Conservation (phyloP, 2,329 filamentous ascomycete species). For the Colletotrichum tropicale region DNA sequence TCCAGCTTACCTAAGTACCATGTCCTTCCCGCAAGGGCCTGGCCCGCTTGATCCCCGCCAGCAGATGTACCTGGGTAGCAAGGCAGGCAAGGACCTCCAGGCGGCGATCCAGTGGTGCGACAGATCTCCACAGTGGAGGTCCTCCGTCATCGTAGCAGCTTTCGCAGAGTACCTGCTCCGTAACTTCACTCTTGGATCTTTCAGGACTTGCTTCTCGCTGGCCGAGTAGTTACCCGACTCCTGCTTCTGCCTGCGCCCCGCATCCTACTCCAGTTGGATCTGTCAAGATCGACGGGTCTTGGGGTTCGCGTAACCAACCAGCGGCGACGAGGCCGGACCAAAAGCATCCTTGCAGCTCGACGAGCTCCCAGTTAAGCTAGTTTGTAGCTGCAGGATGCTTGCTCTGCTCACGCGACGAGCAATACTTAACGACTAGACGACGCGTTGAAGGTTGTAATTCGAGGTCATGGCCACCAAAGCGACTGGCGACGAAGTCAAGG, state of each 20-base stretch:
- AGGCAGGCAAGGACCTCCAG: neutral
- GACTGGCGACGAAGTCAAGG: neutral
- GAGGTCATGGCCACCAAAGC: neutral
- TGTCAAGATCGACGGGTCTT: neutral
- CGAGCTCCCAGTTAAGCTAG: neutral
- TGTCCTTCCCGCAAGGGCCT: neutral
- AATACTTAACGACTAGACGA: neutral
- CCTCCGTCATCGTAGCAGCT: neutral
- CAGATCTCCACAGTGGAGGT: slow-evolving; percentile 2
- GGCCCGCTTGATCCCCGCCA: neutral
- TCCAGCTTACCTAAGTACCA: neutral
- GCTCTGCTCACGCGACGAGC: neutral
- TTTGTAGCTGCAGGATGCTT: neutral
- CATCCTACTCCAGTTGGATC: neutral
- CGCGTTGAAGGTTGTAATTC: neutral
- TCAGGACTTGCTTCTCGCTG: neutral
- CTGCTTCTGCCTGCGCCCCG: neutral
- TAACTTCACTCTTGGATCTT: neutral
- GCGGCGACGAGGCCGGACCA: neutral
- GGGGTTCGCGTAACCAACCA: neutral
- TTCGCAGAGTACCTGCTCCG: neutral
- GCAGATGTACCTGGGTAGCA: neutral
- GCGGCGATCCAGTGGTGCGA: neutral
- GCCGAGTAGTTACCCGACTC: neutral
- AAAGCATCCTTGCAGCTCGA: neutral